Evolutionary conservation across 306 rosid species (phyloP), one percentile per base, ranked within the genome.

Genomic region (Prunus kanzakura): DNA sequence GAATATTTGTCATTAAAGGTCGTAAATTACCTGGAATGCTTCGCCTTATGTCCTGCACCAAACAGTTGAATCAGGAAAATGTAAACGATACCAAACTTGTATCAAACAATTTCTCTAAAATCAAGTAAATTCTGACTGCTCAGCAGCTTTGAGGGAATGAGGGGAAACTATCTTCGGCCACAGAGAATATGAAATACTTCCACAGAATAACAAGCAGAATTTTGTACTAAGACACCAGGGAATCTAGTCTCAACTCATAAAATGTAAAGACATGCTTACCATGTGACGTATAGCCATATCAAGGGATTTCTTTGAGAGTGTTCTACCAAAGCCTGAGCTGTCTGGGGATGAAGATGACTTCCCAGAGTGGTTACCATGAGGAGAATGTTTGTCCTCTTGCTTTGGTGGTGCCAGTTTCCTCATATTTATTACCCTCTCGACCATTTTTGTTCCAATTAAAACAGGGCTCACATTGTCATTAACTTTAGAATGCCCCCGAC

Each of bases 231-330:
- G 49, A 47, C 73, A 63, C 54, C 61, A 22, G 25, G 65, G 22
- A 75, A 71, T 61, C 69, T 20, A 46, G 52, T 58, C 77, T 78
- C 23, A 77, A 74, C 66, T 30, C n/a, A 0, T 35, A 78, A 46
- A 43, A 23, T 20, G 67, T 47, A 70, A 61, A 54, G 58, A 78
- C 18, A 79, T 76, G 69, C 84, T 25, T 83, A 93, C 98, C 98
- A 93, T 93, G 81, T 93, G 98, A 81, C 98, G 86, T 74, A 93
- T 89, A 63, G 98, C 98, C 98, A 93, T 93, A 82, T 93, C 98
- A 83, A 93, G 88, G 61, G 98, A 93, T 83, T 91, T 93, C 92
- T 91, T 93, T 76, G 98, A 93, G 18, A 93, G 96, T n/a, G 92
- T 80, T 84, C 98, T 89, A 75, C 98, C 98, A 69, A 93, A 91